Evolutionary conservation across 805 yeast genomes (phyloP), one percentile per base, ranked within the genome.

Genomic region (Spathaspora boniae): DNA sequence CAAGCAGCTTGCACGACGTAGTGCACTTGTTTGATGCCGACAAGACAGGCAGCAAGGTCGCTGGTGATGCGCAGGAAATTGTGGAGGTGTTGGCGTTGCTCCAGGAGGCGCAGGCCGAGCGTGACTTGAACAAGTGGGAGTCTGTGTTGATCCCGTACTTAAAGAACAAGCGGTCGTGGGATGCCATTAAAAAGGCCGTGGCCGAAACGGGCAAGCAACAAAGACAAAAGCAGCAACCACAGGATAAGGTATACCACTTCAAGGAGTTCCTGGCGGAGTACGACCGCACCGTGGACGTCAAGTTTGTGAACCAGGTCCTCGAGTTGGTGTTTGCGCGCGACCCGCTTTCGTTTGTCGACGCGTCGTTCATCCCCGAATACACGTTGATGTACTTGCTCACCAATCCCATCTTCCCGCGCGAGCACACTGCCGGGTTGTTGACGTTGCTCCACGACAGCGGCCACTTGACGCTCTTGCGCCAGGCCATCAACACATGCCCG

Each of bases 321-420:
- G 62, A 53, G 22, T 60, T 70, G 42, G 68, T 73, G 5, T 61
- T 80, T 31, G 19, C 43, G 4, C 45, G 50, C 9, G 43, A 46
- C 2, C 37, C 40, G 7, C 44, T 72, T n/a, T 33, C 42, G 42
- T 44, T 52, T 40, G 35, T 40, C 7, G 39, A 49, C 30, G 50
- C 48, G 9, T 53, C 48, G 12, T 66, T 70, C 38, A 47, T 72
- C 23, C 77, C 93, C 34, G 79, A 80, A 48, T 60, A 60, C 31
- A 68, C 87, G 2, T 58, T 86, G 31, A 74, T 82, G 1, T 89
- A 86, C 51, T 67, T 89, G 22, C 67, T 91, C 43, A 84, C 96
- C 2, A 95, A 91, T 62, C 96, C 96, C 12, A 62, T 86, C 14
- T 88, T 82, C 59, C 96, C 97, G 7, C 57, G 65, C 11, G 61